These are phyloP conservation scores for Pyrenochaeta sp. DNA, from an alignment of 2,329 filamentous ascomycete species.

Conservation along the genomic window DNA sequence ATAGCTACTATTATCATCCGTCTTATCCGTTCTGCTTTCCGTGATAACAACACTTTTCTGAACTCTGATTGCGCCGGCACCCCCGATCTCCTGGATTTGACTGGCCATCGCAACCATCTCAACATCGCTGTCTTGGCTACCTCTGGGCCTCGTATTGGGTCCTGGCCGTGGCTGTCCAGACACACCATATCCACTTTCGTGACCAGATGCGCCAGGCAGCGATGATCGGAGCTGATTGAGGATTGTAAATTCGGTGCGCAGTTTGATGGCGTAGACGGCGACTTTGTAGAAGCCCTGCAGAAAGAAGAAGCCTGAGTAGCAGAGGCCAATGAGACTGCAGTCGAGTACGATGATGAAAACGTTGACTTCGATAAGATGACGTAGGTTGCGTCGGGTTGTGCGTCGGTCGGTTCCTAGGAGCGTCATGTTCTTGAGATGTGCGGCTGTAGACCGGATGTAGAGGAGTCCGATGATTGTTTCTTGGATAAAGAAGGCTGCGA, in stretches of 20 bases:
- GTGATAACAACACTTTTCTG: slow-evolving; percentile 3
- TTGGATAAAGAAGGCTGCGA: slow-evolving; percentile 50
- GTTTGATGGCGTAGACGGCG: slow-evolving; percentile 53
- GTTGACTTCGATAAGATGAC: slow-evolving; percentile 49
- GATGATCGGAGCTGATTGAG: slow-evolving; percentile 48
- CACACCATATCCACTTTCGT: slow-evolving; percentile 2
- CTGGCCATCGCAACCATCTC: slow-evolving; percentile 5
- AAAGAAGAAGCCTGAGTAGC: slow-evolving; percentile 48
- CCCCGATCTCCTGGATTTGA: slow-evolving; percentile 2
- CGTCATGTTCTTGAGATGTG: slow-evolving; percentile 41
- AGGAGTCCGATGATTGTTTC: slow-evolving; percentile 49
- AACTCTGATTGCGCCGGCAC: too few species aligned
- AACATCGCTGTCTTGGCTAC: slow-evolving; percentile 11
- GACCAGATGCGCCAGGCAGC: slow-evolving; percentile 13
- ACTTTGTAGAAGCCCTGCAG: slow-evolving; percentile 49
- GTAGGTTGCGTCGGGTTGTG: slow-evolving; percentile 23
- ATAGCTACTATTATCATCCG: neutral
- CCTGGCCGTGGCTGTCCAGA: neutral
- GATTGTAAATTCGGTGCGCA: slow-evolving; percentile 62
- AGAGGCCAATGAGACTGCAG: slow-evolving; percentile 47
- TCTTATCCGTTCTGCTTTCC: neutral
- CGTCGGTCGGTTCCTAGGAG: slow-evolving; percentile 20
- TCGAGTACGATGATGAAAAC: slow-evolving; percentile 51
- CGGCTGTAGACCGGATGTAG: slow-evolving; percentile 61
- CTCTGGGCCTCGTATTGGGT: neutral